These are phyloP conservation scores for Geotrichum candidum DNA, from an alignment of 1,139 yeast species.

Conservation along the genomic window DNA sequence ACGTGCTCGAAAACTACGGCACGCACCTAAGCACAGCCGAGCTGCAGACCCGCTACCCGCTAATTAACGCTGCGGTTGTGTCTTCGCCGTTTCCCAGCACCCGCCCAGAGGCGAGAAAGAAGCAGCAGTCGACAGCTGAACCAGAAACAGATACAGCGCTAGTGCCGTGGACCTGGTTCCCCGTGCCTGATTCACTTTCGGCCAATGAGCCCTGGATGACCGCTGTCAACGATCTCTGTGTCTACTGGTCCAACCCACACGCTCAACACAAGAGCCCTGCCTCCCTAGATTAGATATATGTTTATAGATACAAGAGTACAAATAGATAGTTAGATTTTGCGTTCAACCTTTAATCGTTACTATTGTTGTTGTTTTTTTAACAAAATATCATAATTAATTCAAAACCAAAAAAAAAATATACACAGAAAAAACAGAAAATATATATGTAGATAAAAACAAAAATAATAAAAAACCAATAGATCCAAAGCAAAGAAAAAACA, in stretches of 20 bases:
- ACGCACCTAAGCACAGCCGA: constrained; percentile 20
- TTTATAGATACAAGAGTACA: background rate
- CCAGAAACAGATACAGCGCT: constrained; percentile 3
- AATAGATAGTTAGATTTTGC: background rate
- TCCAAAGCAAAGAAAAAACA: background rate
- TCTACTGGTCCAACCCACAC: constrained; percentile 24
- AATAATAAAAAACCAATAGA: background rate
- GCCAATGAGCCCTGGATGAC: constrained; percentile 31
- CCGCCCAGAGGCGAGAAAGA: background rate
- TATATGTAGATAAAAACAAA: background rate
- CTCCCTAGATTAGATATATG: background rate
- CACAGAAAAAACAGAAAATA: background rate
- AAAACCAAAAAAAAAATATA: background rate
- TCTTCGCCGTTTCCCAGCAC: background rate
- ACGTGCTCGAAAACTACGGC: constrained; percentile 31
- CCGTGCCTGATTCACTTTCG: constrained; percentile 22
- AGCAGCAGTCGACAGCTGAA: background rate
- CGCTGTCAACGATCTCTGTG: constrained; percentile 35
- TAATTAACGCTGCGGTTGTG: constrained; percentile 16
- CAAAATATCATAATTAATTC: background rate
- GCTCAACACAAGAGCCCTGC: background rate
- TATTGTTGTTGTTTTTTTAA: background rate
- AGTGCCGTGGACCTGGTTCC: constrained; percentile 8
- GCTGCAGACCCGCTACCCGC: constrained; percentile 23
- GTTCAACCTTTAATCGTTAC: too few relatives aligned